A percentile compares a stretch with the other conserved stretches of the same genome.
Evolutionary conservation across 1,284 basidiomycete genomes (phyloP).

Genomic region (Trichosporon asahii): DNA sequence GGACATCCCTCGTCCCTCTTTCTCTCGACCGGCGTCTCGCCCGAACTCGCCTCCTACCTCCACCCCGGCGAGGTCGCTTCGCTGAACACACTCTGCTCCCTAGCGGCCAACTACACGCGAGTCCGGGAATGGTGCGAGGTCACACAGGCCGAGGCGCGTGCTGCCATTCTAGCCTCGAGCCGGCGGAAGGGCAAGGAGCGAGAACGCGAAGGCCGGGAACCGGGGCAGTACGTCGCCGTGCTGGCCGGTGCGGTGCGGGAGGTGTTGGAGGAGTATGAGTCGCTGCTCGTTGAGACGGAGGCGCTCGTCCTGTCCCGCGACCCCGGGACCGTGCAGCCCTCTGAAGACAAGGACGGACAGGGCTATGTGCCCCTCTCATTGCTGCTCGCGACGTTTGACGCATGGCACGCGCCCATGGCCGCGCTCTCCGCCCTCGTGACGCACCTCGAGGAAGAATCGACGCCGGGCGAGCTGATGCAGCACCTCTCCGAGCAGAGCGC

Average conservation of each 20-base stretch:
- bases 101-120: conserved; percentile 67
- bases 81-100: conserved; percentile 66
- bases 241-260: conserved; percentile 67
- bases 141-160: conserved; percentile 20
- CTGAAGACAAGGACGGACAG: conserved; percentile 51
- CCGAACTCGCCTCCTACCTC: conserved; percentile 65
- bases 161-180: conserved; percentile 22
- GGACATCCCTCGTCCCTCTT: conserved; percentile 81
- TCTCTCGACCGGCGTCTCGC: conserved; percentile 55
- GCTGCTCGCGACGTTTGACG: conserved; percentile 71
- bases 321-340: conserved; percentile 62
- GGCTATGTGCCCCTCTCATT: conserved; percentile 74
- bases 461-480: conserved; percentile 72
- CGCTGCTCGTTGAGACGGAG: conserved; percentile 73
- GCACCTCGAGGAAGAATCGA: conserved; percentile 58
- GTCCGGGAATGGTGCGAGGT: conserved; percentile 56
- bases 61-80: conserved; percentile 82
- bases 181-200: conserved; percentile 15
- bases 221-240: conserved; percentile 65
- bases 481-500: conserved; percentile 65
- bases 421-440: conserved; percentile 64
- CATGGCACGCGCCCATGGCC: conserved; percentile 76
- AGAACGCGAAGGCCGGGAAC: conserved; percentile 34
- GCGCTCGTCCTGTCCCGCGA: conserved; percentile 70
- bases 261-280: conserved; percentile 74